These are phyloP conservation scores for Apocynum venetum DNA, from an alignment of 257 asterid genomes.

Conservation along the genomic window DNA sequence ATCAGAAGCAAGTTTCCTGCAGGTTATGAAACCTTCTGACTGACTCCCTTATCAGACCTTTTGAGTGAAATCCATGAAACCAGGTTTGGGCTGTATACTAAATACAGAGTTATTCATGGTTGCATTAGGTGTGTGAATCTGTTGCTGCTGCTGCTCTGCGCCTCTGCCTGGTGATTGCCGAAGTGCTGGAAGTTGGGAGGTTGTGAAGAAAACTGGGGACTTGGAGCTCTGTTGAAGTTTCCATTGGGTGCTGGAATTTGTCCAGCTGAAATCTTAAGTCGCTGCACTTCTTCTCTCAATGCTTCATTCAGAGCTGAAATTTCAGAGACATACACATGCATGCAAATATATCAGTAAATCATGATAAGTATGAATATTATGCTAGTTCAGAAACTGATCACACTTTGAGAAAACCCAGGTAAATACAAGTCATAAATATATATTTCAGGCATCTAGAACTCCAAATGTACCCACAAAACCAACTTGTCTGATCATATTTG, in stretches of 20 bases:
- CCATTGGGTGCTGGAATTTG: slow-evolving; percentile 47
- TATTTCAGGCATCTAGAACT: neutral
- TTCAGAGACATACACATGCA: neutral
- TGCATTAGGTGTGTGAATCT: slow-evolving; percentile 22
- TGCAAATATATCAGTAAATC: neutral
- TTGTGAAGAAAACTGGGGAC: slow-evolving; percentile 42
- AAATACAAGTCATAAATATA: no score
- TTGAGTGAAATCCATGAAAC: slow-evolving; percentile 42
- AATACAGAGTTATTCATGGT: slow-evolving; percentile 26
- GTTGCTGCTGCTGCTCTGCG: slow-evolving; percentile 42
- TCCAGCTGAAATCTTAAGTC: slow-evolving; percentile 71
- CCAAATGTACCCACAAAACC: neutral
- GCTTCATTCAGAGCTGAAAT: slow-evolving; percentile 72
- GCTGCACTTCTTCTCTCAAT: slow-evolving; percentile 69
- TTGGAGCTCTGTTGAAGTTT: slow-evolving; percentile 39
- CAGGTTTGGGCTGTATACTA: slow-evolving; percentile 36
- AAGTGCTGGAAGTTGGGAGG: slow-evolving; percentile 38
- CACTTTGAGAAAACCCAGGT: neutral
- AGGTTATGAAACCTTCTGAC: slow-evolving; percentile 30
- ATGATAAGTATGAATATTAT: neutral
- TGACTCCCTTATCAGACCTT: slow-evolving; percentile 30
- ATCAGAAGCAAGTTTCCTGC: neutral
- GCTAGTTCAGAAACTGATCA: neutral
- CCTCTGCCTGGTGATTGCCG: slow-evolving; percentile 37
- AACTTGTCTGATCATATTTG: neutral